Conservation (phyloP, 2,329 filamentous ascomycete species). For the Phoma sp. region DNA sequence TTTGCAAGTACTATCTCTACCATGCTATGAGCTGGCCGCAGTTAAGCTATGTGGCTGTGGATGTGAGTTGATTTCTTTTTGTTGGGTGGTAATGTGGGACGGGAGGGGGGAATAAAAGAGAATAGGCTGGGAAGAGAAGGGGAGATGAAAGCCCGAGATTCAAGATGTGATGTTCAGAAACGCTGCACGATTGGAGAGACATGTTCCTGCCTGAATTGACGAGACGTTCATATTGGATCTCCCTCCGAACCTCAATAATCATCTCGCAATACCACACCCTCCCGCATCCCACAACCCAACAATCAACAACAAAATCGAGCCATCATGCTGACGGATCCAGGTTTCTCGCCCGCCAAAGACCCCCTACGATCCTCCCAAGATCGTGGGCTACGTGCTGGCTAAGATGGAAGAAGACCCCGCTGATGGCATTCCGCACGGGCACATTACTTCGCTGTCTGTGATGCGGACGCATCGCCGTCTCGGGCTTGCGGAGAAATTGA, state of each 20-base stretch:
- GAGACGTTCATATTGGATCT: no score
- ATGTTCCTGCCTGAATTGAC: no score
- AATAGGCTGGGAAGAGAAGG: no score
- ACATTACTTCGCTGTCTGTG: slow-evolving; percentile 93
- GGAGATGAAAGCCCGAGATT: no score
- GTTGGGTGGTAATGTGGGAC: no score
- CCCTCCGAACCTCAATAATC: no score
- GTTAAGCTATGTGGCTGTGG: slow-evolving; percentile 94
- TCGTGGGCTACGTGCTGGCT: slow-evolving; percentile 97
- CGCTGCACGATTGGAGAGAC: no score
- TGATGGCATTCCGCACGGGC: slow-evolving; percentile 90
- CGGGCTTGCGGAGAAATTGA: slow-evolving; percentile 95
- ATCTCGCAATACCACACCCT: no score
- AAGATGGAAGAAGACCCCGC: slow-evolving; percentile 99
- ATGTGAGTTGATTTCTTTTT: slow-evolving; percentile 55
- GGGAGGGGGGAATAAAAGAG: no score
- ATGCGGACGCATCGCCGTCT: slow-evolving; percentile 94
- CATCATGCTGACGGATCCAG: slow-evolving; percentile 32
- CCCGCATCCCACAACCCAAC: no score
- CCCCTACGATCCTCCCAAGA: slow-evolving; percentile 90
- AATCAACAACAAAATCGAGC: no score
- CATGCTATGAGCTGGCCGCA: slow-evolving; percentile 98
- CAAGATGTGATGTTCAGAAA: background rate
- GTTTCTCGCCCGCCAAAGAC: slow-evolving; percentile 78
- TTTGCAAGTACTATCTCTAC: slow-evolving; percentile 99